These are phyloP conservation scores for Monilinia aucupariae DNA, from an alignment of 2,329 filamentous ascomycete species.

Conservation along the genomic window DNA sequence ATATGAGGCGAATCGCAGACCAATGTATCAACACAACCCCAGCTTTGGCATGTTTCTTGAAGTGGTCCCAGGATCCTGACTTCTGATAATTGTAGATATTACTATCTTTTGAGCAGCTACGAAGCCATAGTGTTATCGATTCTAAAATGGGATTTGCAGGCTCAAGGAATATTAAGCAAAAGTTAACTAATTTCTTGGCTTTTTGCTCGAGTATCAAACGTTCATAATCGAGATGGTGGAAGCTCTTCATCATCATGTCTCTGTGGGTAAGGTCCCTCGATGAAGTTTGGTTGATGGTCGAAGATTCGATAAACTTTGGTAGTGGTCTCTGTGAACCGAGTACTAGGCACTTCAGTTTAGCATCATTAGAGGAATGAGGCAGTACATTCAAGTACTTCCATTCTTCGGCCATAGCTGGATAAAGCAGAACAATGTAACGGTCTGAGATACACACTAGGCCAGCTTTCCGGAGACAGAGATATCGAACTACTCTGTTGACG, in stretches of 20 bases:
- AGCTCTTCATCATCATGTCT: constrained; percentile 11
- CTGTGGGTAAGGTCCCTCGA: not conserved
- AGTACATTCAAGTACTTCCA: constrained; percentile 31
- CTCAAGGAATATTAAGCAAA: constrained; percentile 48
- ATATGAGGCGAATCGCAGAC: constrained; percentile 22
- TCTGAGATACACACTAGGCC: constrained; percentile 24
- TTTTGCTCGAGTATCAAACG: constrained; percentile 19
- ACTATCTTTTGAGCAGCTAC: constrained; percentile 38
- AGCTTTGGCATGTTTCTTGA: constrained; percentile 32
- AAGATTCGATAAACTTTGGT: not conserved
- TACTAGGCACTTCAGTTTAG: constrained; percentile 27
- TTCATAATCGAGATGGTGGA: constrained; percentile 27
- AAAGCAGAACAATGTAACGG: constrained; percentile 27
- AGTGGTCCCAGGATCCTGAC: constrained; percentile 45
- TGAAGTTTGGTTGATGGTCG: not conserved
- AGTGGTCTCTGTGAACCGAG: constrained; percentile 19
- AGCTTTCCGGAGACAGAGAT: constrained; percentile 23
- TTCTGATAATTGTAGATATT: constrained; percentile 40
- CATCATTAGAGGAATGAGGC: constrained; percentile 5
- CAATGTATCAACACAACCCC: constrained; percentile 32
- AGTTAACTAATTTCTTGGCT: constrained; percentile 29
- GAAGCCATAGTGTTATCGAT: constrained; percentile 44
- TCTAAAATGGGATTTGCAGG: constrained; percentile 35
- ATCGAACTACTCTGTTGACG: constrained; percentile 22
- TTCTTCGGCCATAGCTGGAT: constrained; percentile 28